These are phyloP conservation scores for Pestalotiopsis sp. DNA, from an alignment of 2,329 filamentous ascomycete species.

Conservation along the genomic window DNA sequence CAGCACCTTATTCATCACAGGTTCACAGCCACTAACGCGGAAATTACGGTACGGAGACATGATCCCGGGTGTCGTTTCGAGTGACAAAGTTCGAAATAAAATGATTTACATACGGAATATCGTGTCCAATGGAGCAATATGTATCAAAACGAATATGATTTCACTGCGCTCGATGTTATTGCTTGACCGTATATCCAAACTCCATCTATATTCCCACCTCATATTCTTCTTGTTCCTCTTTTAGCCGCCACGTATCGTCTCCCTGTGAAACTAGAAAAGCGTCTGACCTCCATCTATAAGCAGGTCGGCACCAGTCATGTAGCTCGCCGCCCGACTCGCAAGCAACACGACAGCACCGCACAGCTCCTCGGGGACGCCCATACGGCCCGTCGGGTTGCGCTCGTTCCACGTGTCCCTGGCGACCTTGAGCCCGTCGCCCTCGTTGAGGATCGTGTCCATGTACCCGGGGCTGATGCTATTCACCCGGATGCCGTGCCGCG, in stretches of 20 bases:
- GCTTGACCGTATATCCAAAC: too few species aligned
- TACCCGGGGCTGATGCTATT: conserved; percentile 76
- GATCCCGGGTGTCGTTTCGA: too few species aligned
- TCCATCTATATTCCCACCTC: too few species aligned
- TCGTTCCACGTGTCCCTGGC: conserved; percentile 52
- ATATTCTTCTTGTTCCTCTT: neutral
- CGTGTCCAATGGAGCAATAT: too few species aligned
- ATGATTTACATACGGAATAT: too few species aligned
- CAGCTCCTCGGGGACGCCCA: conserved; percentile 66
- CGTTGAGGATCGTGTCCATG: conserved; percentile 76
- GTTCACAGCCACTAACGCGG: too few species aligned
- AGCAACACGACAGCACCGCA: conserved; percentile 65
- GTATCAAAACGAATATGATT: too few species aligned
- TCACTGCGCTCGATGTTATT: too few species aligned
- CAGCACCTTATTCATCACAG: too few species aligned
- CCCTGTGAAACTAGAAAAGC: conserved; percentile 21
- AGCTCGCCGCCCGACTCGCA: conserved; percentile 62
- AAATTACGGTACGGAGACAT: too few species aligned
- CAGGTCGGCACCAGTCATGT: conserved; percentile 71
- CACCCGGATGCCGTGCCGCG: conserved; percentile 67
- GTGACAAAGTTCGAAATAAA: too few species aligned
- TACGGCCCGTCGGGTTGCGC: conserved; percentile 64
- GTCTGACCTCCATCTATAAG: conserved; percentile 62
- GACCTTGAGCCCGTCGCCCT: conserved; percentile 58
- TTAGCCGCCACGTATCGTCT: neutral